phyloP scores from a whole-genome alignment of 495 filamentous ascomycete species.

The Bryoglossum gracile region DNA sequence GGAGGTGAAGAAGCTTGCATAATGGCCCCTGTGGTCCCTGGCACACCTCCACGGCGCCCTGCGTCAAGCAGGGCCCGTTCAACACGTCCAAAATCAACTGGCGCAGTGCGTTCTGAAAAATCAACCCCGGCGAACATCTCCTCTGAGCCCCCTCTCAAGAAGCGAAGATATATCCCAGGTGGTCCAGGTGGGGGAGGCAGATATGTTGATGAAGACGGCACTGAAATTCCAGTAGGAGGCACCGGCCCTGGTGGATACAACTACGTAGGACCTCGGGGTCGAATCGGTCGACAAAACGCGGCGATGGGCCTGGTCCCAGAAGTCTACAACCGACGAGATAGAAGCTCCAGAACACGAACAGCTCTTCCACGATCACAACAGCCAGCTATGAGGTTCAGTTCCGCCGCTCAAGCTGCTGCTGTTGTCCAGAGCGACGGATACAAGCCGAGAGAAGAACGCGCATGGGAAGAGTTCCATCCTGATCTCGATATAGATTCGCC shows the following conservation, averaged over 20 bases:
- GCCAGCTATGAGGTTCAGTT: constrained; percentile 52
- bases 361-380: constrained; percentile 22
- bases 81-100: constrained; percentile 18
- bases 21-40: constrained; percentile 21
- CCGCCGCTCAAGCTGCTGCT: constrained; percentile 77
- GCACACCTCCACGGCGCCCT: constrained; percentile 19
- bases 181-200: constrained; percentile 74
- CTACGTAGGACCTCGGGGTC: constrained; percentile 37
- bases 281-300: constrained; percentile 33
- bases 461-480: constrained; percentile 95
- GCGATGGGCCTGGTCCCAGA: constrained; percentile 32
- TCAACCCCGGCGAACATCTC: constrained; percentile 31
- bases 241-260: constrained; percentile 39
- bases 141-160: constrained; percentile 47
- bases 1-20: constrained; percentile 1
- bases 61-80: constrained; percentile 18
- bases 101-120: constrained; percentile 12
- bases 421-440: constrained; percentile 88
- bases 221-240: constrained; percentile 42
- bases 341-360: constrained; percentile 46
- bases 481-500: constrained; percentile 79
- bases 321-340: constrained; percentile 35
- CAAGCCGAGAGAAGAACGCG: constrained; percentile 91
- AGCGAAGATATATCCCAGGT: constrained; percentile 61
- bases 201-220: constrained; percentile 59